phyloP scores from a whole-genome alignment of 148 eudicot genomes.

The Heliosperma pusillum region DNA sequence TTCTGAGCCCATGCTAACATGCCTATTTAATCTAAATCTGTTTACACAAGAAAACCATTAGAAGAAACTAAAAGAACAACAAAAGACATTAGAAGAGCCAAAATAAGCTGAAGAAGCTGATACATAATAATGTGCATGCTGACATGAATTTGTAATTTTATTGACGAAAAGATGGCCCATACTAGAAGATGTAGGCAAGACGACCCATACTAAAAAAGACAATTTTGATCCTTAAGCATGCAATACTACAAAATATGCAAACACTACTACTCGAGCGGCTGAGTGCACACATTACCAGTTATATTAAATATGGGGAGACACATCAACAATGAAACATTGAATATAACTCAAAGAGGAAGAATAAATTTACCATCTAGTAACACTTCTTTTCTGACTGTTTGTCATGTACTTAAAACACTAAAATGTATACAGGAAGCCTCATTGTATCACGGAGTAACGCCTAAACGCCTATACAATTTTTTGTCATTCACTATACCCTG shows the following conservation, averaged over 20 bases:
- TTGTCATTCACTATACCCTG: neutral
- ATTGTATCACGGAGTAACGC: neutral
- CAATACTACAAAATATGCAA: neutral
- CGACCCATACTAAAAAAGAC: neutral
- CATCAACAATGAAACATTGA: neutral
- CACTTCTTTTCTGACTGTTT: neutral
- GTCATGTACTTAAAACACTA: neutral
- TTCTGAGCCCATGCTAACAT: conserved; percentile 97
- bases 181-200: no score
- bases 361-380: neutral
- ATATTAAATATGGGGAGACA: neutral
- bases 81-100: neutral
- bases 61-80: neutral
- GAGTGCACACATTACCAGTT: neutral
- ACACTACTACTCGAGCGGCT: neutral
- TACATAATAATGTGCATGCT: neutral
- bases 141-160: neutral
- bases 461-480: neutral
- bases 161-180: neutral
- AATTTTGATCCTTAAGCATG: neutral
- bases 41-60: conserved; percentile 14
- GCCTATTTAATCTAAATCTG: conserved; percentile 83
- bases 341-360: neutral
- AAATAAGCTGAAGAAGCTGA: neutral
- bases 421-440: neutral